Evolutionary conservation across 352 stramenopile species (phyloP), one percentile per base, ranked within the genome.

Genomic region (Pythium myriotylum): DNA sequence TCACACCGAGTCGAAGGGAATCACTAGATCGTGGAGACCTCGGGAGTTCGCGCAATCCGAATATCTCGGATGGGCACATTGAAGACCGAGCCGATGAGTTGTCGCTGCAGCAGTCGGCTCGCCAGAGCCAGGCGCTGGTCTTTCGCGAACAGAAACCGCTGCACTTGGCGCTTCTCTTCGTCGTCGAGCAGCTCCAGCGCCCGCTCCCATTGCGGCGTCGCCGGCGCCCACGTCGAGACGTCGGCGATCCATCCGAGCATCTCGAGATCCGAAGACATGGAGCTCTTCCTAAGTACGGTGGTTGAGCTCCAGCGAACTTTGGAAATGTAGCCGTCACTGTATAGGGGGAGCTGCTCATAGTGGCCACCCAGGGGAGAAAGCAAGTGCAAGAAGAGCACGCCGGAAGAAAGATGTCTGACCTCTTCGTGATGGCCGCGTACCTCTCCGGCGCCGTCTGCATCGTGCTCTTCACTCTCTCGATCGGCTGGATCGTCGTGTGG

Each of bases 401-500:
- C 32, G 29, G 20, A 55, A 43, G 5, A 12, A 83, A 77, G 75
- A 42, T 72, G 43, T 69, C 75, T 22, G 78, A 88, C 68, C 61
- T 86, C 50, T 65, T 86, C 7, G 68, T 89, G 62, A 86, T 77
- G 55, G 72, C 69, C 54, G 79, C 77, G 45, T 93, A 93, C 71
- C 72, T 93, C 10, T 83, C 78, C 1, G 84, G 84, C 17, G 84
- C 84, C 0, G 78, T 93, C 40, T 85, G 78, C 63, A 93, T 93
- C 68, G 76, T 93, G 53, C 84, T 93, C n/a, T 81, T 88, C 58
- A 93, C 84, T 52, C 66, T 93, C 10, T 74, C 60, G 6, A 49
- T 93, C 26, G 82, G 81, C 52, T 93, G 84, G 84, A 77, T 93
- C 51, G 73, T 88, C n/a, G 84, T 93, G 53, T 93, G 84, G 84